Percentiles rank a stretch among this genome's conserved stretches.
Evolutionary conservation across 2,329 filamentous ascomycete genomes (phyloP).

Genomic region (Colletotrichum musae): DNA sequence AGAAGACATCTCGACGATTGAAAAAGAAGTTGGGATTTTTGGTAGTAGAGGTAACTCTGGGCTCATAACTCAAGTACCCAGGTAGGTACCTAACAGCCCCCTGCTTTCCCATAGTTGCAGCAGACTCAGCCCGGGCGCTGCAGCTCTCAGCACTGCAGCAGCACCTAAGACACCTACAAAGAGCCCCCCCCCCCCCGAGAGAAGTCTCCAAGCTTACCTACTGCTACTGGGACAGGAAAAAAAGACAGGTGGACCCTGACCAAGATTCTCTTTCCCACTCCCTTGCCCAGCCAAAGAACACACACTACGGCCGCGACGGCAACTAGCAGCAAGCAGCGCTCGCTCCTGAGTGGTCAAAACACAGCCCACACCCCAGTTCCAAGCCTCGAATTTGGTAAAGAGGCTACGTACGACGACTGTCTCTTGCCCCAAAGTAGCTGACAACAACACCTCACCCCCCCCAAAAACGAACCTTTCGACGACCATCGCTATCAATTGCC

Average conservation of each 20-base stretch:
- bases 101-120: not conserved
- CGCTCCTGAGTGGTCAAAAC: constrained; percentile 28
- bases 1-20: not conserved
- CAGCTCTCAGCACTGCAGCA: not conserved
- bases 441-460: constrained; percentile 32
- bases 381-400: constrained; percentile 40
- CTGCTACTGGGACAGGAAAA: not conserved
- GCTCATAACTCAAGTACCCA: not conserved
- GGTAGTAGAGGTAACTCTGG: too few species aligned
- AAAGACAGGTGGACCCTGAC: not conserved
- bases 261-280: not conserved
- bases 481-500: not conserved
- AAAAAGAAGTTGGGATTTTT: constrained; percentile 1
- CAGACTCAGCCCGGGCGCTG: not conserved
- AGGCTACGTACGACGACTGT: constrained; percentile 41
- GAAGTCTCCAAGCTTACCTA: not conserved
- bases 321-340: not conserved
- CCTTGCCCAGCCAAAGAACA: not conserved
- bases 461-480: not conserved
- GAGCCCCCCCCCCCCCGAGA: not conserved
- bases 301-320: not conserved
- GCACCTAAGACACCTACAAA: not conserved
- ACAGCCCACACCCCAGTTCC: constrained; percentile 30
- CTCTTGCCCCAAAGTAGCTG: constrained; percentile 34
- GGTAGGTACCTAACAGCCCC: not conserved